phyloP scores from a whole-genome alignment of 2,329 filamentous ascomycete species.

The Botrytis byssoidea region DNA sequence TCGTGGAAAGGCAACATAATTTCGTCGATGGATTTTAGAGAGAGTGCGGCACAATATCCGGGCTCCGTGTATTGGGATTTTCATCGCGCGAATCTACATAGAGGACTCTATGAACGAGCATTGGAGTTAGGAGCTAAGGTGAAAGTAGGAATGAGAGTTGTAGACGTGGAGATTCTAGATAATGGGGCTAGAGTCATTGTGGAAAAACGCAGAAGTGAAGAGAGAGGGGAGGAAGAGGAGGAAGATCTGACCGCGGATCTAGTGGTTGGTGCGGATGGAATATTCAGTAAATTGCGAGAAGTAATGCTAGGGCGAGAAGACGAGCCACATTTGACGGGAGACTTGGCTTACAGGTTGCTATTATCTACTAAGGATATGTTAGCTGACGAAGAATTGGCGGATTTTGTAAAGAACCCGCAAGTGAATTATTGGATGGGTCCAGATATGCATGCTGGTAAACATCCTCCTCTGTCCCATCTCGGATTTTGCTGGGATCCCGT shows the following conservation, averaged over 20 bases:
- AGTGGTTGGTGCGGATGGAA: constrained; percentile 44
- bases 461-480: background rate
- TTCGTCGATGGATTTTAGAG: constrained; percentile 28
- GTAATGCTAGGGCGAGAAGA: constrained; percentile 46
- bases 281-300: constrained; percentile 43
- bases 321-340: constrained; percentile 48
- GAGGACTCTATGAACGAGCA: constrained; percentile 44
- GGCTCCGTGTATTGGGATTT: constrained; percentile 46
- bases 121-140: constrained; percentile 42
- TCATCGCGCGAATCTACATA: constrained; percentile 48
- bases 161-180: constrained; percentile 30
- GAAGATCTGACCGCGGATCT: constrained; percentile 37
- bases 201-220: constrained; percentile 37
- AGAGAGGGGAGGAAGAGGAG: constrained; percentile 32
- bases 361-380: constrained; percentile 46
- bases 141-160: constrained; percentile 34
- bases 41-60: constrained; percentile 30
- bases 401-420: constrained; percentile 42
- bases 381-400: constrained; percentile 43
- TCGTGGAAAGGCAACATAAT: constrained; percentile 39
- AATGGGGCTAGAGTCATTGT: constrained; percentile 34
- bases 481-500: too few relatives aligned
- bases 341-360: constrained; percentile 47
- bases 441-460: constrained; percentile 46
- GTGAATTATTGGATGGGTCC: constrained; percentile 51